Evolutionary conservation across 805 yeast genomes (phyloP), one percentile per base, ranked within the genome.

Genomic region (Priceomyces fermenticarens): DNA sequence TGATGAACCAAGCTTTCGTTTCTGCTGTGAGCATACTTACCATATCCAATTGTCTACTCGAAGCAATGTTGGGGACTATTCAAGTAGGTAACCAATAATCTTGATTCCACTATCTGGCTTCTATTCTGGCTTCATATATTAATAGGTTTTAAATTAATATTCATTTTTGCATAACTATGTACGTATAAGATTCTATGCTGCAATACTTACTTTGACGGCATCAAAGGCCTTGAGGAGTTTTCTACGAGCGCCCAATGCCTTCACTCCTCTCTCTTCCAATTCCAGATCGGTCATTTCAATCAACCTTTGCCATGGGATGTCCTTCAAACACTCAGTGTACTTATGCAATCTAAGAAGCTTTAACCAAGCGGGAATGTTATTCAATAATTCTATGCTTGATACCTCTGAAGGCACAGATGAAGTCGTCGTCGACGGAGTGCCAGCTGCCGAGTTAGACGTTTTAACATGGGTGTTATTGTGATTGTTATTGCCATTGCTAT

Each of bases 211-310:
- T 54, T 79, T 80, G 34, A 91, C 96, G 42, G 82, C 83, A 45
- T 81, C 86, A 67, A 93, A 93, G 29, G 96, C 95, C 67, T 93
- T 93, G 54, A 93, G 67, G 60, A 93, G 75, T 66, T 93, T 93
- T 42, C 97, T 78, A 48, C 99, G 74, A 0, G 99, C 99, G 5
- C 99, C 99, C 49, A 93, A 73, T 0, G 99, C 97, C 49, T 81
- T 78, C 31, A 93, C 97, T 5, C 99, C 99, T 43, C 81, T 73
- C 3, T 72, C 73, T 49, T 83, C 88, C 53, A 93, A 72, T 43
- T 80, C 77, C 3, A 65, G 75, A 58, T 91, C 96, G 44, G 71
- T 71, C 48, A 86, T 69, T 48, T 78, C 78, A 44, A 93, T 76
- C 68, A 93, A 73, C 34, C 84, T 86, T 47, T 75, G 70, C 98